Base-by-base conservation (phyloP, 495 filamentous ascomycete species). In the Parathielavia appendiculata region DNA sequence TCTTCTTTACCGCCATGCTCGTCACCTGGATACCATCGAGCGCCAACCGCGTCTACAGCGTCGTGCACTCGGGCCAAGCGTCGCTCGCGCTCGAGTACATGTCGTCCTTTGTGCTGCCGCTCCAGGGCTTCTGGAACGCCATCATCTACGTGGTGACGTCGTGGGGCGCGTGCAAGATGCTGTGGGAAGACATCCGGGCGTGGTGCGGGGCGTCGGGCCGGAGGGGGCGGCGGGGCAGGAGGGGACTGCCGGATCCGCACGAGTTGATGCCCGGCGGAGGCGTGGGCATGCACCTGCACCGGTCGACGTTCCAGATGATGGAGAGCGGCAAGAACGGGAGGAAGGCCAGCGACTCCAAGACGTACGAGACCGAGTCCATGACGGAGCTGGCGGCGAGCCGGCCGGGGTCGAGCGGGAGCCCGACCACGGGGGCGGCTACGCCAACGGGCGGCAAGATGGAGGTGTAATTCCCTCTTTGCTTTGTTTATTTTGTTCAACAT, bases 51-150 rank as follows among this genome's bases (percentile, higher is more conserved):
- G 81, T 91, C 17, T 91, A 88, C 70, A 79, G 76, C 20, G 67
- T 92, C 26, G 73, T 83, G 5, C 71, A 85, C 62, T 71, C 76
- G 0, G 75, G 81, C 23, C 49, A 76, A 1, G 69, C 80, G 8
- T 78, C 74, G 38, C 83, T 86, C 48, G 74, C 76, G 17, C 79
- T 95, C 19, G 84, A 89, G 63, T 86, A 86, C 60, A 78, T 83
- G 41, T 83, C 86, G n/a, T 81, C 86, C 1, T 79, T 91, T 49
- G 89, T 93, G 0, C 77, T 95, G 13, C 90, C 90, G 0, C 75
- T 91, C 0, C 90, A 95, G 66, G 90, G 90, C 2, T 91, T 92
- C 67, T 92, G 89, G 86, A 95, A 95, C 66, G 82, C 84, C 26
- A 66, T 89, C 51, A 90, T 95, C 57, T 95, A 95, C 73, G 67